Evolutionary conservation across 768 basidiomycete genomes (phyloP).

Genomic region (Calvatia gigantea): DNA sequence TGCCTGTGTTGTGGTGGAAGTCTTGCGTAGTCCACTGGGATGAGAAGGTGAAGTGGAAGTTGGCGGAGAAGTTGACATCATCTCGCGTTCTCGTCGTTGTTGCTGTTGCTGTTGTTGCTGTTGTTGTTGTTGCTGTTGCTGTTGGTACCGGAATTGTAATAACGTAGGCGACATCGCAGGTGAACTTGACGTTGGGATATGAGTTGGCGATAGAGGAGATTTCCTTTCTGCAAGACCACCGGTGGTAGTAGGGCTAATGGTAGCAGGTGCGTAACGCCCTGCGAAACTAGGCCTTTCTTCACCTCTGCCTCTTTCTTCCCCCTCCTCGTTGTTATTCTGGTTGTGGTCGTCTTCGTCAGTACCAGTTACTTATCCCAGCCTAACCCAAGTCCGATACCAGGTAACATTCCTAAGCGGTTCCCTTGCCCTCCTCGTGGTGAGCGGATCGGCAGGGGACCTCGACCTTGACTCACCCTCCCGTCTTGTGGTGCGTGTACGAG

Average conservation of each 20-base stretch:
- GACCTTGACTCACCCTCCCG: too few species aligned
- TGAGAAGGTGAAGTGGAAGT: not conserved
- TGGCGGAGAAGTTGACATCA: not conserved
- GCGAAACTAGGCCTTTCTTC: not conserved
- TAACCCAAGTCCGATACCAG: conserved; percentile 4
- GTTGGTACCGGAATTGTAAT: conserved; percentile 3
- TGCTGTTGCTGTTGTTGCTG: not conserved
- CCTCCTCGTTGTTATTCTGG: not conserved
- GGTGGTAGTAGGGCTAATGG: too few species aligned
- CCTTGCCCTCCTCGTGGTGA: not conserved
- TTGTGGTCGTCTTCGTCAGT: not conserved
- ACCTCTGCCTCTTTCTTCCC: not conserved
- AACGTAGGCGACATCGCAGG: conserved; percentile 1
- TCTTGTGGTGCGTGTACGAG: too few species aligned
- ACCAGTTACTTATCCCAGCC: conserved; percentile 9
- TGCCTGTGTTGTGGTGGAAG: too few species aligned
- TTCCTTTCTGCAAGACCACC: not conserved
- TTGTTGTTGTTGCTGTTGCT: not conserved
- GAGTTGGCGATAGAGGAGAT: not conserved
- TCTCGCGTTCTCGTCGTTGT: too few species aligned
- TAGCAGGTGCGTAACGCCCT: not conserved
- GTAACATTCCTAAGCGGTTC: not conserved
- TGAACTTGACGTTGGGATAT: not conserved
- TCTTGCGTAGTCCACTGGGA: too few species aligned
- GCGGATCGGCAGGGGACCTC: not conserved